Evolutionary conservation across 495 filamentous ascomycete genomes (phyloP).

Genomic region (Aspergillus asperescens): DNA sequence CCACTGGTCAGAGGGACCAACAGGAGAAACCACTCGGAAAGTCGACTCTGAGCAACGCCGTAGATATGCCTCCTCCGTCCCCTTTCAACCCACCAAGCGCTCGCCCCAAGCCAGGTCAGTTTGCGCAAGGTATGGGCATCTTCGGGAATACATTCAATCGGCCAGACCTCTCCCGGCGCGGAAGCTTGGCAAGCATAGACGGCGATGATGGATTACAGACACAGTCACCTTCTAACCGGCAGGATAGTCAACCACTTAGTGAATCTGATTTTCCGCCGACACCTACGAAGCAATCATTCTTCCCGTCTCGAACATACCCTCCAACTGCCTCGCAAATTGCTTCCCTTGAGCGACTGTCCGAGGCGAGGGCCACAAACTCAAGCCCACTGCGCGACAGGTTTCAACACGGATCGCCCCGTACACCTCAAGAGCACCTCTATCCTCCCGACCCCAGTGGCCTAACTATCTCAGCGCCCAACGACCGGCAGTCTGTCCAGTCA

Average conservation of each 20-base stretch:
- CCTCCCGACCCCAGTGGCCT: slow-evolving; percentile 78
- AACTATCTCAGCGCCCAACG: slow-evolving; percentile 62
- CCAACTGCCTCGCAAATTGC: slow-evolving; percentile 39
- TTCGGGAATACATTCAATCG: slow-evolving; percentile 57
- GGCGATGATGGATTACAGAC: slow-evolving; percentile 58
- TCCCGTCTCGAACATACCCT: slow-evolving; percentile 40
- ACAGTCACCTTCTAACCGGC: slow-evolving; percentile 52
- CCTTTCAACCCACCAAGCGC: slow-evolving; percentile 53
- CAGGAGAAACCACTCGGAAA: slow-evolving; percentile 52
- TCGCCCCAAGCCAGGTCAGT: slow-evolving; percentile 48
- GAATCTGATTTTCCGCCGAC: slow-evolving; percentile 83
- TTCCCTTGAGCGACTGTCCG: slow-evolving; percentile 36
- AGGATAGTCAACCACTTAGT: slow-evolving; percentile 54
- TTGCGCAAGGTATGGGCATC: slow-evolving; percentile 62
- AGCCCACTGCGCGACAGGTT: slow-evolving; percentile 36
- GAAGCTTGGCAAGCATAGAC: slow-evolving; percentile 72
- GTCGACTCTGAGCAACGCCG: slow-evolving; percentile 51
- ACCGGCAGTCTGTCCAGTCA: slow-evolving; percentile 36
- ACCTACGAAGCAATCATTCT: slow-evolving; percentile 72
- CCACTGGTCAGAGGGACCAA: slow-evolving; percentile 52
- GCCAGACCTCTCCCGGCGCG: slow-evolving; percentile 53
- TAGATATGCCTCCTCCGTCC: slow-evolving; percentile 59
- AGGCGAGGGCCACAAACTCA: slow-evolving; percentile 27
- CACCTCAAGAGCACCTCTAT: slow-evolving; percentile 67
- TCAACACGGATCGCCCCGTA: slow-evolving; percentile 63